These are phyloP conservation scores for Gynostemma pentaphyllum DNA, from an alignment of 306 rosid species.

Conservation along the genomic window DNA sequence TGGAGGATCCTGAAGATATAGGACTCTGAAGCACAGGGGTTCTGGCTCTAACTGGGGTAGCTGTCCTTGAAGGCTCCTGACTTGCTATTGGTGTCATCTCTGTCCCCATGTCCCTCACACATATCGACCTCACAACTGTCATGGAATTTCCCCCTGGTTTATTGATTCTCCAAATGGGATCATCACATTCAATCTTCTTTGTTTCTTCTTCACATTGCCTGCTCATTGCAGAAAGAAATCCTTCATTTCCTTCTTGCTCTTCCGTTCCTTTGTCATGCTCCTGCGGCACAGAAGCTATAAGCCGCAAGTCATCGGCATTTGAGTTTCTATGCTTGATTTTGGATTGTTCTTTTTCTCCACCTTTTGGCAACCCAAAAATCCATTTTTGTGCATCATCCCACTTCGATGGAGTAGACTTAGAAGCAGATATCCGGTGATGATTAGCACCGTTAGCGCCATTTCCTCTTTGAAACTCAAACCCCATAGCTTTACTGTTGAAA, in stretches of 20 bases:
- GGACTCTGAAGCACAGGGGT: slow-evolving; percentile 69
- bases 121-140: slow-evolving; percentile 45
- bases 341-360: slow-evolving; percentile 57
- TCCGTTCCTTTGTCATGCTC: slow-evolving; percentile 35
- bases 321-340: slow-evolving; percentile 74
- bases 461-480: slow-evolving; percentile 72
- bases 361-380: slow-evolving; percentile 85
- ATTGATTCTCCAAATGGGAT: slow-evolving; percentile 56
- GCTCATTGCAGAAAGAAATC: slow-evolving; percentile 10
- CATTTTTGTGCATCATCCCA: slow-evolving; percentile 99
- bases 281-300: slow-evolving; percentile 83
- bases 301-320: slow-evolving; percentile 88
- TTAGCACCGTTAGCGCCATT: slow-evolving; percentile 33
- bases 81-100: slow-evolving; percentile 97
- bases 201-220: slow-evolving; percentile 43
- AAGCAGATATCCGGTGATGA: slow-evolving; percentile 47
- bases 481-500: slow-evolving; percentile 26
- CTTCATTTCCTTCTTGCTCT: slow-evolving; percentile 33
- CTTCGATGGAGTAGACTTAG: slow-evolving; percentile 86
- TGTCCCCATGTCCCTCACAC: slow-evolving; percentile 96
- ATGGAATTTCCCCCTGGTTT: slow-evolving; percentile 28
- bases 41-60: slow-evolving; percentile 77
- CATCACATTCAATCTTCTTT: slow-evolving; percentile 64
- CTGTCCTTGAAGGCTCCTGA: slow-evolving; percentile 87
- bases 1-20: slow-evolving; percentile 59